These are phyloP conservation scores for Microcyclospora tardicrescens DNA, from an alignment of 2,329 filamentous ascomycete genomes.

Conservation along the genomic window DNA sequence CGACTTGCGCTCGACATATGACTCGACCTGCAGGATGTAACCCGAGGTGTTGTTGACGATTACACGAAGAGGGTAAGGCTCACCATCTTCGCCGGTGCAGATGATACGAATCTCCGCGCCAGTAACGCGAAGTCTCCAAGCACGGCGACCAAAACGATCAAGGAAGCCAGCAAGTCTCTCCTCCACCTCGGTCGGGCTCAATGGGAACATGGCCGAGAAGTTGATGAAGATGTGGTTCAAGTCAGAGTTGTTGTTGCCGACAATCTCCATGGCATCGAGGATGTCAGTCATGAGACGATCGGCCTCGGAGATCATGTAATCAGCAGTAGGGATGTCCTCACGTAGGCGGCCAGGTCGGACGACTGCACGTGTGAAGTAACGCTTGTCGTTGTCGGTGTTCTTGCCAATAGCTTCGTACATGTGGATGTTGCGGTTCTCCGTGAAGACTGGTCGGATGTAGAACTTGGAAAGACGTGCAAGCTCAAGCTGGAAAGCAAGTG, in stretches of 20 bases:
- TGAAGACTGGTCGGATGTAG: slow-evolving; percentile 96
- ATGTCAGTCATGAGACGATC: slow-evolving; percentile 97
- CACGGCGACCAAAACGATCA: slow-evolving; percentile 86
- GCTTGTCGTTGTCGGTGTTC: slow-evolving; percentile 88
- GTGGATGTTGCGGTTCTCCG: slow-evolving; percentile 97
- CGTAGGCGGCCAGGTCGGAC: slow-evolving; percentile 87
- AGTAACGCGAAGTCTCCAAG: slow-evolving; percentile 91
- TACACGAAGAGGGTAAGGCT: slow-evolving; percentile 83
- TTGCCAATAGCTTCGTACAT: slow-evolving; percentile 96
- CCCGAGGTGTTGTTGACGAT: slow-evolving; percentile 97
- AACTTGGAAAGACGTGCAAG: slow-evolving; percentile 89
- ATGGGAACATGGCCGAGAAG: slow-evolving; percentile 92
- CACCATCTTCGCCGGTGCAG: slow-evolving; percentile 75
- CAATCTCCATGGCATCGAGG: slow-evolving; percentile 92
- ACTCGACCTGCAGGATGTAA: slow-evolving; percentile 93
- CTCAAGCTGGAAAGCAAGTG: slow-evolving; percentile 96
- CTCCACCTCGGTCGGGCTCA: slow-evolving; percentile 80
- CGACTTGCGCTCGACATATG: slow-evolving; percentile 95
- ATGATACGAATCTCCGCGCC: slow-evolving; percentile 97
- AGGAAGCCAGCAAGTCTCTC: slow-evolving; percentile 88
- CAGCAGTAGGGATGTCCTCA: slow-evolving; percentile 95
- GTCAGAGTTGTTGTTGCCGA: slow-evolving; percentile 98
- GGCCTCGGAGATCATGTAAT: slow-evolving; percentile 95
- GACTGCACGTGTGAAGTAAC: slow-evolving; percentile 94
- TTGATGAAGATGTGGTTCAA: slow-evolving; percentile 99